Conservation (phyloP, 345 rosid genomes). For the Salix purpurea region DNA sequence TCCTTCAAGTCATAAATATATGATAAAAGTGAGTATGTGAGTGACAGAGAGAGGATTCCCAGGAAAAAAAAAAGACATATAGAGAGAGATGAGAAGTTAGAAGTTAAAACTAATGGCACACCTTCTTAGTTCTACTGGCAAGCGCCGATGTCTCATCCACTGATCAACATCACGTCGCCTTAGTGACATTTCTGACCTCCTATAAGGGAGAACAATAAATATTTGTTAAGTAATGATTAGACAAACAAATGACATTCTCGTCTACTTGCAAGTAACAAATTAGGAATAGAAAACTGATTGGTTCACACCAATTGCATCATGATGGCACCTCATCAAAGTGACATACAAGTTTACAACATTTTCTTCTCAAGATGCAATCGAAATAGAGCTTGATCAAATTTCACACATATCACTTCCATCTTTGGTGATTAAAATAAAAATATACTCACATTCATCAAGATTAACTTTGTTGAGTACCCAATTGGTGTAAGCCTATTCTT, state of each 20-base stretch:
- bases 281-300: not conserved
- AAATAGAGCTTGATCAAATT: not conserved
- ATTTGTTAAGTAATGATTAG: not conserved
- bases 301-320: not conserved
- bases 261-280: not conserved
- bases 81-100: not conserved
- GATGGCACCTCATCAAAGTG: not conserved
- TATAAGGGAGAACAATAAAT: constrained; percentile 20
- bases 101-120: not conserved
- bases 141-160: constrained; percentile 89
- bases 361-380: not conserved
- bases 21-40: not conserved
- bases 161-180: constrained; percentile 90
- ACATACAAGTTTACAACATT: not conserved
- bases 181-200: constrained; percentile 78
- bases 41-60: not conserved
- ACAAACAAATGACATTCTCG: not conserved
- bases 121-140: constrained; percentile 68
- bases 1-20: not conserved
- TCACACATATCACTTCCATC: not conserved
- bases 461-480: not conserved
- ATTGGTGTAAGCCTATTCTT: not conserved
- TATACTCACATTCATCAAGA: not conserved
- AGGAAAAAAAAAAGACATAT: not conserved
- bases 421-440: not conserved